phyloP scores from a whole-genome alignment of 1,284 basidiomycete species.

The Ganoderma lucidum region DNA sequence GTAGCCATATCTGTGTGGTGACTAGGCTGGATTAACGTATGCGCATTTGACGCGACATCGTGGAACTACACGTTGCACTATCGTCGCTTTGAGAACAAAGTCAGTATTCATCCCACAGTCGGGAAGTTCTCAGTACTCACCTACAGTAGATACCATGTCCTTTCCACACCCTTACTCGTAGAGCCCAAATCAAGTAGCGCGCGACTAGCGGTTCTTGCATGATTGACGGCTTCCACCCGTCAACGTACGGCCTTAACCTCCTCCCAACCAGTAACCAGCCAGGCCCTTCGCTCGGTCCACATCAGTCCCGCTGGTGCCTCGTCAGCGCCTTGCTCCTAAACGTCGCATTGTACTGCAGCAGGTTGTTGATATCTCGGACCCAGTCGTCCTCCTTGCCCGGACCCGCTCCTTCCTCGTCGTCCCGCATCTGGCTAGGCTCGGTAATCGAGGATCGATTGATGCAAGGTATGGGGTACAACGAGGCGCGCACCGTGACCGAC shows the following conservation, averaged over 20 bases:
- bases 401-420: conserved; percentile 42
- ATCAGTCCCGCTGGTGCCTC: conserved; percentile 65
- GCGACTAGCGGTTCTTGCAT: background rate
- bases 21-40: background rate
- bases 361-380: conserved; percentile 95
- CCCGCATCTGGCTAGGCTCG: conserved; percentile 45
- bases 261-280: background rate
- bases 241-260: background rate
- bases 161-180: background rate
- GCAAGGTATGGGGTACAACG: conserved; percentile 92
- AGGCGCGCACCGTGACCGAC: conserved; percentile 86
- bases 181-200: background rate
- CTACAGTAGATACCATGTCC: background rate
- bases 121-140: background rate
- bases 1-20: background rate
- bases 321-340: conserved; percentile 88
- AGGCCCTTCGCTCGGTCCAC: background rate
- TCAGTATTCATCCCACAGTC: background rate
- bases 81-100: background rate
- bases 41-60: background rate
- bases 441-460: conserved; percentile 84
- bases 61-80: background rate
- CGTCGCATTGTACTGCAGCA: conserved; percentile 91
- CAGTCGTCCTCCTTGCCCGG: conserved; percentile 92
- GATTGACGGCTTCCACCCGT: background rate